Base-by-base conservation (phyloP, 1,139 yeast species). In the Blastobotrys elegans region DNA sequence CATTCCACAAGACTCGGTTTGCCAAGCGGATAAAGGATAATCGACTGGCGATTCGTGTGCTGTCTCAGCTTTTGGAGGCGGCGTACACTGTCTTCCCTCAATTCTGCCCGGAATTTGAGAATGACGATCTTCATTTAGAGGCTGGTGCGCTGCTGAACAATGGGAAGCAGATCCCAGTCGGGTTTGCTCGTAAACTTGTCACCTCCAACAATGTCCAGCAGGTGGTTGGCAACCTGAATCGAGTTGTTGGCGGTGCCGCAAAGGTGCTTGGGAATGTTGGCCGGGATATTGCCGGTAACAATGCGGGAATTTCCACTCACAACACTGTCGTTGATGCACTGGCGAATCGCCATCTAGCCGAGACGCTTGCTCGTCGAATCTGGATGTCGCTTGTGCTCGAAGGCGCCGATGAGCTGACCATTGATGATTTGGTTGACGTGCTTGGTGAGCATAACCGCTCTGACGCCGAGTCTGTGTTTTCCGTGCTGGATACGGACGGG, bases 311-410 rank as follows among this genome's bases (percentile, higher is more conserved):
- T 21, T 34, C 60, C 31, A 55, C 64, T 14, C 59, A 58, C 35
- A 57, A 56, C 44, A 57, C 60, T n/a, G 72, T 70, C 10, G 54
- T 66, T 24, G 65, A 65, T 29, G 68, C 72, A 1, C 58, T 70
- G 53, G 58, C 57, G 22, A 60, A 62, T 44, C 56, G 58, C 41
- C 49, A 46, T 5, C 50, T 64, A 4, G 55, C 70, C 1, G 66
- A 62, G 39, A 59, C 62, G 10, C 57, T 70, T 44, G 73, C 71
- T 3, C 53, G 58, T 38, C 63, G 74, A 35, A 67, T 70, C 47
- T 70, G 74, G 74, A 64, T 67, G 55, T 64, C 72, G 7, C 56
- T 70, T 40, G 73, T 70, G 10, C 58, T 67, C 45, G 74, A 69
- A 48, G 71, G 65, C 46, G 59, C 68, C 2, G 69, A 64, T 7